Conservation (phyloP, 192 early-diverging fungal genomes). For the Podila verticillata region DNA sequence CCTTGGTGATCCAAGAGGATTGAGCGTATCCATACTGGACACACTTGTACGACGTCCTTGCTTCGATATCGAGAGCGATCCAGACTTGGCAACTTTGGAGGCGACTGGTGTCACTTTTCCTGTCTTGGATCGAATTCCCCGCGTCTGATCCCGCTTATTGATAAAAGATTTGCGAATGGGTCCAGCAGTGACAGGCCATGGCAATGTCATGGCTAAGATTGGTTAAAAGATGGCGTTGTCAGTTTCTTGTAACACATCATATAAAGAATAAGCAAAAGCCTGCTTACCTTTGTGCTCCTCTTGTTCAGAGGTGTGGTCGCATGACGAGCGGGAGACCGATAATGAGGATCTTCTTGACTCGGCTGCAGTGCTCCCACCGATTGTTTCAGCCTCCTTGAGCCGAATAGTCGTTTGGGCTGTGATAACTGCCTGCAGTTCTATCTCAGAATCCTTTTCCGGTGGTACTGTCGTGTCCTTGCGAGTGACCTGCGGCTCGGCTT, state of each 20-base stretch:
- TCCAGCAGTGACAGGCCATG: neutral
- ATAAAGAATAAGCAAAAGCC: neutral
- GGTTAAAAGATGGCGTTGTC: neutral
- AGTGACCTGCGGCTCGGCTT: conserved; percentile 7
- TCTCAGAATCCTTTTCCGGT: too few species aligned
- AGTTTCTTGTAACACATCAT: neutral
- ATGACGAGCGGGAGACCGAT: neutral
- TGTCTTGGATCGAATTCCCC: conserved; percentile 6
- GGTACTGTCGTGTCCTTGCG: conserved; percentile 4
- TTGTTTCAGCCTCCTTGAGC: neutral
- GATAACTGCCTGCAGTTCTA: neutral
- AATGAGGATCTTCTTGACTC: neutral
- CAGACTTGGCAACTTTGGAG: conserved; percentile 6
- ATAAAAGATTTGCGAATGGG: conserved; percentile 9
- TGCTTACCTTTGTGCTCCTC: neutral
- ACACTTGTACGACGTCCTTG: conserved; percentile 16
- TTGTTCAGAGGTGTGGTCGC: neutral
- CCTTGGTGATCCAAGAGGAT: conserved; percentile 9
- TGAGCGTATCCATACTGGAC: conserved; percentile 17
- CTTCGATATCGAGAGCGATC: conserved; percentile 11
- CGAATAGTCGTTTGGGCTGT: neutral
- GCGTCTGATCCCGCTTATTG: neutral
- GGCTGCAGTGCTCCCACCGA: neutral
- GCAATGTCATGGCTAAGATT: conserved; percentile 14
- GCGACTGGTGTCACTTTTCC: neutral